Evolutionary conservation across 2,329 filamentous ascomycete genomes (phyloP).

Genomic region (Venturia aucupariae): DNA sequence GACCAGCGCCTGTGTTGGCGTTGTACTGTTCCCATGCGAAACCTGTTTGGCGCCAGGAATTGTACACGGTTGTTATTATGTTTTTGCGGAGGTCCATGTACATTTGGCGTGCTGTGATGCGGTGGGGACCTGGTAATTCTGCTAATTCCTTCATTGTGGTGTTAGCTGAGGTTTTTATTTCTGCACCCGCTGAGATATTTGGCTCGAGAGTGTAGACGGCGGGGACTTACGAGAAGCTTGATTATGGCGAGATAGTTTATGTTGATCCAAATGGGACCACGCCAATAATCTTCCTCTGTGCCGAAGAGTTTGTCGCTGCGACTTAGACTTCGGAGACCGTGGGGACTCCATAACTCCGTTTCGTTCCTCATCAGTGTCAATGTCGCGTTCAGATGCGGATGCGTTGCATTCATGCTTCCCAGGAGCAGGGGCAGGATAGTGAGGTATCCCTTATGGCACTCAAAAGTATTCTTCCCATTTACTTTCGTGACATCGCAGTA

Average conservation of each 20-base stretch:
- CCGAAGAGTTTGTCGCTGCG: slow-evolving; percentile 74
- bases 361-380: slow-evolving; percentile 72
- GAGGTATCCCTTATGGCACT: slow-evolving; percentile 93
- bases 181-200: too few relatives aligned
- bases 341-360: slow-evolving; percentile 79
- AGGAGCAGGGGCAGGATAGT: slow-evolving; percentile 87
- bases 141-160: slow-evolving; percentile 45
- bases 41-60: slow-evolving; percentile 79
- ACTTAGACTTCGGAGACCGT: slow-evolving; percentile 85
- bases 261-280: slow-evolving; percentile 86
- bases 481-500: slow-evolving; percentile 89
- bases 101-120: slow-evolving; percentile 57
- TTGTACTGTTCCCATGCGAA: slow-evolving; percentile 99
- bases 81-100: slow-evolving; percentile 74
- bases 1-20: slow-evolving; percentile 83
- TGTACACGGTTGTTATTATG: slow-evolving; percentile 79
- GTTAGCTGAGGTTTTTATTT: too few relatives aligned
- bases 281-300: slow-evolving; percentile 94
- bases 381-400: slow-evolving; percentile 62
- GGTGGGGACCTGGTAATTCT: slow-evolving; percentile 55
- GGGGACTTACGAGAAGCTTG: slow-evolving; percentile 61
- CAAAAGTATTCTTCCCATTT: slow-evolving; percentile 71
- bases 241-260: slow-evolving; percentile 82
- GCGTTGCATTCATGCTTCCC: slow-evolving; percentile 65
- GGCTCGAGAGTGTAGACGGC: too few relatives aligned